These are phyloP conservation scores for Tetrahymena thermophila DNA, from an alignment of 73 alveolate species.

Conservation along the genomic window DNA sequence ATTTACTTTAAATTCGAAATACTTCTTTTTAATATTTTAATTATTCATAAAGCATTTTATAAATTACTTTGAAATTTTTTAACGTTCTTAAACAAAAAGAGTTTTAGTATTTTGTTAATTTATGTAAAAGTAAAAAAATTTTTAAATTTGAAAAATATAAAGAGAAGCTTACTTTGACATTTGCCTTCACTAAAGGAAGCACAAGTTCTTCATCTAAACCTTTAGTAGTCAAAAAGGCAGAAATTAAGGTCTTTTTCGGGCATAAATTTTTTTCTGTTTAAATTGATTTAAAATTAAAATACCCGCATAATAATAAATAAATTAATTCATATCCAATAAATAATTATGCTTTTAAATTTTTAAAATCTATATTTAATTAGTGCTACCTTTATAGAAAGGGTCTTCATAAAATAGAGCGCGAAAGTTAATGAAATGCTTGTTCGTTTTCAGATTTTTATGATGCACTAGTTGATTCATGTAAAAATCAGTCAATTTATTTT, in stretches of 20 bases:
- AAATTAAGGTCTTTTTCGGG: not conserved
- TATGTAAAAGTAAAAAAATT: too few species aligned
- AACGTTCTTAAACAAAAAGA: too few species aligned
- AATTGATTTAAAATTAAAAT: not conserved
- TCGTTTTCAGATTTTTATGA: not conserved
- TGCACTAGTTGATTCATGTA: not conserved
- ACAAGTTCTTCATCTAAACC: constrained; percentile 36
- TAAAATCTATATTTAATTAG: not conserved
- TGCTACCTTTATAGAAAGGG: not conserved
- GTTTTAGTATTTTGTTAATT: too few species aligned
- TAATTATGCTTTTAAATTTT: not conserved
- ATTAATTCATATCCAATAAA: not conserved
- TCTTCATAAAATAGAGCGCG: not conserved
- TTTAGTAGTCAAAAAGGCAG: constrained; percentile 16
- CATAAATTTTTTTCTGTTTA: not conserved
- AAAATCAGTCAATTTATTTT: not conserved
- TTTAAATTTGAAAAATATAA: too few species aligned
- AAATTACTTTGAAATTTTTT: too few species aligned
- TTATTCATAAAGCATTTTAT: too few species aligned
- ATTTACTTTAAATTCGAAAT: too few species aligned
- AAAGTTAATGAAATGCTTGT: not conserved
- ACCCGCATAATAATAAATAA: not conserved
- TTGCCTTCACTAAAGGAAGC: constrained; percentile 9
- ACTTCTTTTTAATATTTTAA: too few species aligned
- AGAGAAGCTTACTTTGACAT: not conserved